Evolutionary conservation across 1,139 yeast species (phyloP), one percentile per base, ranked within the genome.

Genomic region (Petasospora fabianii): DNA sequence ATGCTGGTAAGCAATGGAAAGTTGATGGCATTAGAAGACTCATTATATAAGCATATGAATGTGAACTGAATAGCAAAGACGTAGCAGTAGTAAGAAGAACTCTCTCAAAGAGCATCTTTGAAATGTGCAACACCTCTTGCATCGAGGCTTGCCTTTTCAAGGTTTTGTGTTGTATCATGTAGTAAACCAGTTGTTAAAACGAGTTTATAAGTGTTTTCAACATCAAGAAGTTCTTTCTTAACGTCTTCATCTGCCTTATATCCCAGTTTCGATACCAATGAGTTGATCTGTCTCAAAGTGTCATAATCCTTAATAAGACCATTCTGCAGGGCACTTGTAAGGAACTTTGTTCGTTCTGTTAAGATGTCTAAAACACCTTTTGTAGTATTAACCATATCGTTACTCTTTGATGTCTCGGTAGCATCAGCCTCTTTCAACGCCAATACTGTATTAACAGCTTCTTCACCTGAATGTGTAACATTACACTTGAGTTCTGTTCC

Each of bases 1-100:
- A 69, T 3, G 68, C 72, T 14, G 62, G 67, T 26, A 73, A 75
- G 33, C 77, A 73, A 42, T 86, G 94, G 88, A 81, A 79, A 32
- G 73, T 85, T 16, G 77, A 73, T 34, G 94, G 95, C 2, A 64
- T 87, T n/a, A 66, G 96, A 51, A 68, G 88, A 50, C 62, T 86
- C 12, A 77, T 86, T 52, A 66, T 81, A 10, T 48, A 38, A 18
- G 14, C 16, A 24, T 20, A n/a, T n/a, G n/a, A n/a, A n/a, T n/a
- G n/a, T n/a, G n/a, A n/a, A n/a, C n/a, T n/a, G n/a, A n/a, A n/a
- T n/a, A n/a, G n/a, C n/a, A n/a, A n/a, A n/a, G n/a, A n/a, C n/a
- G n/a, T n/a, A n/a, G n/a, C n/a, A 7, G 7, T 20, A 8, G 22
- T 20, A 24, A 21, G 11, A 12, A 11, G 20, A 13, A 19, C 10